Evolutionary conservation across 257 asterid species (phyloP), one percentile per base, ranked within the genome.

Genomic region (Solanum peruvianum): DNA sequence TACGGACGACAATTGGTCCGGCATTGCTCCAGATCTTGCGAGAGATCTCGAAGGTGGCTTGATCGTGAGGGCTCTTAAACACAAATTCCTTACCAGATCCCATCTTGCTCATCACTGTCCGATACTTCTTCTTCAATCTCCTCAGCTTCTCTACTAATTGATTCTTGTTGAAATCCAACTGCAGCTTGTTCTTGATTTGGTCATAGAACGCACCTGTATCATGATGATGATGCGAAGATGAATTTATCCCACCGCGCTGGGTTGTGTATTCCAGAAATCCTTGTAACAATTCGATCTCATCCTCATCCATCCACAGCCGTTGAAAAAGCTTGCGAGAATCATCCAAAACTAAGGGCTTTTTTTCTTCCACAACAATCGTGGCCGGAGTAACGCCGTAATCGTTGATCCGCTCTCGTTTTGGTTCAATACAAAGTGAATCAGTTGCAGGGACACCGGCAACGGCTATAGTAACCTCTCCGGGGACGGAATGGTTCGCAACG

Each of bases 251-350:
- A 12, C 98, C 97, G 11, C 95, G 94, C 69, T 91, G 94, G n/a
- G 92, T 87, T 4, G 98, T 96, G 91, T 96, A 96, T 29, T 96
- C 99, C 31, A 95, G 93, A 83, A 94, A 95, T 6, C 99, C 98
- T 87, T 94, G 97, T 85, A 96, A 70, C 60, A 96, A 95, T 92
- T 95, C 99, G 90, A 96, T 96, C 90, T 96, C 99, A 80, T 96
- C 99, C 91, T 94, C 99, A 33, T 96, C 99, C 4, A 95, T 95
- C 99, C 99, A 96, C 23, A 96, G 91, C 27, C 99, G 94, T 89
- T 96, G 99, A 89, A 96, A 96, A 35, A 96, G 96, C 93, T 94
- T 94, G 64, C 99, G 93, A 2, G 95, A 91, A 87, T 94, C 99
- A 64, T 95, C 99, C 39, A 90, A 91, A 44, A 56, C 39, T 37